Evolutionary conservation across 139 green algal genomes (phyloP).

Genomic region (Chlorella sp.): DNA sequence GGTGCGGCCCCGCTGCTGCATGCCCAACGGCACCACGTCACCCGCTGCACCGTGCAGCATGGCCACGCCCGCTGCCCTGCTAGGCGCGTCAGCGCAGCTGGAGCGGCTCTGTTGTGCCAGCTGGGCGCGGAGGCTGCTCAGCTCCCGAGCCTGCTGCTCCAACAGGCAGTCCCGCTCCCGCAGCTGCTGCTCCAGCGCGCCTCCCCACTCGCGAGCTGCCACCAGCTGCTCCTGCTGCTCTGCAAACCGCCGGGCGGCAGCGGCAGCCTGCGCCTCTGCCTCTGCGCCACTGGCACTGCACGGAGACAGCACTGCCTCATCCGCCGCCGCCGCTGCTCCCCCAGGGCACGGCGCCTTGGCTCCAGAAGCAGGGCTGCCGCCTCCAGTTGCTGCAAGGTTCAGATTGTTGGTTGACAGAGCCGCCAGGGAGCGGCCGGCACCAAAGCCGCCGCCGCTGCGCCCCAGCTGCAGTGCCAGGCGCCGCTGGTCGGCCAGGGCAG

Average conservation of each 20-base stretch:
- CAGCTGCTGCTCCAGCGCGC: not conserved
- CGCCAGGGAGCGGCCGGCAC: not conserved
- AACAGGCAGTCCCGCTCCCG: not conserved
- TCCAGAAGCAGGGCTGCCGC: not conserved
- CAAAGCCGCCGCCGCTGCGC: not conserved
- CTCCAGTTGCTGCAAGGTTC: not conserved
- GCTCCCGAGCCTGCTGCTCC: not conserved
- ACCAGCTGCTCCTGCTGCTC: constrained; percentile 75
- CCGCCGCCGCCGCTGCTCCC: not conserved
- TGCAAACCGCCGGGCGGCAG: constrained; percentile 46
- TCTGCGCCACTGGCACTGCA: not conserved
- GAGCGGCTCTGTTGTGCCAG: not conserved
- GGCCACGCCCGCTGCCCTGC: not conserved
- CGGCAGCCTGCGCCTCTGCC: not conserved
- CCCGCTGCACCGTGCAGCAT: not conserved
- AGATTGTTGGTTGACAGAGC: not conserved
- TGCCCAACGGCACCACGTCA: not conserved
- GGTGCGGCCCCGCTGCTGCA: not conserved
- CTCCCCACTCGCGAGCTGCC: constrained; percentile 47
- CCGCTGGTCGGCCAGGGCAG: constrained; percentile 57
- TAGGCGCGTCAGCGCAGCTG: not conserved
- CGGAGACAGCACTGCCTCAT: not conserved
- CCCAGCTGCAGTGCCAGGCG: constrained; percentile 49
- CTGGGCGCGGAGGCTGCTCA: not conserved
- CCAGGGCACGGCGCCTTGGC: not conserved